Conservation (phyloP, 768 basidiomycete genomes). For the Megacollybia marginata region DNA sequence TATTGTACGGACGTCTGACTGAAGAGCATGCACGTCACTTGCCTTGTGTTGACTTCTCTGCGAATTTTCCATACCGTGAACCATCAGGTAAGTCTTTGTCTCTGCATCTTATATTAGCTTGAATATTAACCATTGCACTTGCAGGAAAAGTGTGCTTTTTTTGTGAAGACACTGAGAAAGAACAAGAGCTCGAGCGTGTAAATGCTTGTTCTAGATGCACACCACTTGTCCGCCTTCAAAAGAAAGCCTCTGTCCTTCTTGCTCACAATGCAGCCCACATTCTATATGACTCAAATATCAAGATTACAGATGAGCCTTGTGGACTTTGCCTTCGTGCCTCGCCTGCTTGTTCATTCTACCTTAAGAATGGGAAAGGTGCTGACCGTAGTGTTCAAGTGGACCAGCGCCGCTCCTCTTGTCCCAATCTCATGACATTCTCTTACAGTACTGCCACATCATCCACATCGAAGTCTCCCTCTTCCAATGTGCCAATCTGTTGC, state of each 20-base stretch:
- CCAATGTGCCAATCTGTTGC: slow-evolving; percentile 18
- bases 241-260: neutral
- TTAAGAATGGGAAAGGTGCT: slow-evolving; percentile 15
- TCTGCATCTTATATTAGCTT: neutral
- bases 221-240: neutral
- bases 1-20: neutral
- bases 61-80: neutral
- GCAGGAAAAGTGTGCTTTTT: neutral
- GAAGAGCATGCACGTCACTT: neutral
- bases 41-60: neutral
- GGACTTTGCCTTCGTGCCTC: slow-evolving; percentile 18
- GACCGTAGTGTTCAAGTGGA: slow-evolving; percentile 10
- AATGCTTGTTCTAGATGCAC: neutral
- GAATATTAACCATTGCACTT: neutral
- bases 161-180: neutral
- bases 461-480: slow-evolving; percentile 9
- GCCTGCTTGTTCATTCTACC: slow-evolving; percentile 11
- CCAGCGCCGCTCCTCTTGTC: slow-evolving; percentile 9
- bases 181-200: neutral
- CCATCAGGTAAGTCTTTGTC: neutral
- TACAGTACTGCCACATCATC: slow-evolving; percentile 13
- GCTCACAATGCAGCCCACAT: neutral
- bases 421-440: slow-evolving; percentile 9
- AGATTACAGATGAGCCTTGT: slow-evolving; percentile 11
- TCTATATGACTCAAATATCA: slow-evolving; percentile 1